Conservation (phyloP, 2,329 filamentous ascomycete species). For the Colletotrichum spinosum region DNA sequence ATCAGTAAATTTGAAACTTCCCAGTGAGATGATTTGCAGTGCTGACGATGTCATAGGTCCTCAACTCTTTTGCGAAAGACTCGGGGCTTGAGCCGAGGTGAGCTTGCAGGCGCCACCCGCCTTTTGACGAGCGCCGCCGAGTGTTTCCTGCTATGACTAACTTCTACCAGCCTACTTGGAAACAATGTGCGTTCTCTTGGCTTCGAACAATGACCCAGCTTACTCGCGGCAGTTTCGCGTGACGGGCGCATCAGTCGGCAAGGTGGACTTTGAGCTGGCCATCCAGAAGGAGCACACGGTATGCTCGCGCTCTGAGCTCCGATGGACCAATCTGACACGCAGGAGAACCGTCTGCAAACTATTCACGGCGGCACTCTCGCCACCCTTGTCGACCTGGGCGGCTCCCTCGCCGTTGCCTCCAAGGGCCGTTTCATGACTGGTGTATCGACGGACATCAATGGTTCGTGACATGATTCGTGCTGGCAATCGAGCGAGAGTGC, state of each 20-base stretch:
- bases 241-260: constrained; percentile 71
- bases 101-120: constrained; percentile 36
- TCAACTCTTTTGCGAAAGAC: constrained; percentile 86
- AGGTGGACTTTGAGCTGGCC: constrained; percentile 80
- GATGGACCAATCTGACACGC: background rate
- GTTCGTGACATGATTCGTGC: constrained; percentile 47
- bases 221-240: constrained; percentile 69
- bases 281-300: constrained; percentile 82
- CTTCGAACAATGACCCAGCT: background rate
- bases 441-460: constrained; percentile 74
- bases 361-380: constrained; percentile 85
- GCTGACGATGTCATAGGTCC: constrained; percentile 66
- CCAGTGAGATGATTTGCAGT: background rate
- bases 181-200: constrained; percentile 48
- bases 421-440: constrained; percentile 72
- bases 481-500: background rate
- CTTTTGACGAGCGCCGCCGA: background rate
- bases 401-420: constrained; percentile 74
- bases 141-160: background rate
- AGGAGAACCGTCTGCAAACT: constrained; percentile 79
- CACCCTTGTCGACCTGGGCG: constrained; percentile 76
- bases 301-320: constrained; percentile 39
- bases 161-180: constrained; percentile 51
- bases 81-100: constrained; percentile 92
- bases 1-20: constrained; percentile 61